Evolutionary conservation across 2,329 filamentous ascomycete genomes (phyloP), one percentile per base, ranked within the genome.

Genomic region (Sarocladium kiliense): DNA sequence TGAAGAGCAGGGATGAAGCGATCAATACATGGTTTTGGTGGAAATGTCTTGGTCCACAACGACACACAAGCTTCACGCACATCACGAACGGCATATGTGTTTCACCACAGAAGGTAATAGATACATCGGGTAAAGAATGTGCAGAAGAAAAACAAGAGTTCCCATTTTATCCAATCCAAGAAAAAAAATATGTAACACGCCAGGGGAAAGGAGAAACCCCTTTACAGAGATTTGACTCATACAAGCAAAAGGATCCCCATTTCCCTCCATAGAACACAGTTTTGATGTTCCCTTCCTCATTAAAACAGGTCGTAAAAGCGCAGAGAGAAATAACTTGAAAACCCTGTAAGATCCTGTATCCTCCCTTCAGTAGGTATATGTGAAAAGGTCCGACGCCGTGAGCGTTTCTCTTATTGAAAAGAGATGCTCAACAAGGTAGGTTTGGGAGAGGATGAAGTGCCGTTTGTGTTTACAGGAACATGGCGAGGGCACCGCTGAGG

Each of bases 381-480:
- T n/a, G n/a, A n/a, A n/a, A n/a, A n/a, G n/a, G n/a, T n/a, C n/a
- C n/a, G n/a, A n/a, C n/a, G n/a, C n/a, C n/a, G n/a, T n/a, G n/a
- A n/a, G n/a, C n/a, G n/a, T n/a, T n/a, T n/a, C n/a, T n/a, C n/a
- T n/a, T n/a, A n/a, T n/a, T n/a, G n/a, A n/a, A n/a, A n/a, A n/a
- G n/a, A n/a, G n/a, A n/a, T n/a, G n/a, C n/a, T n/a, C n/a, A n/a
- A n/a, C n/a, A n/a, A n/a, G n/a, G n/a, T n/a, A n/a, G n/a, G n/a
- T n/a, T n/a, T n/a, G n/a, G n/a, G n/a, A n/a, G n/a, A n/a, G n/a
- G n/a, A n/a, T n/a, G n/a, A n/a, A n/a, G n/a, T n/a, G n/a, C n/a
- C n/a, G n/a, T n/a, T n/a, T n/a, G n/a, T n/a, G n/a, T n/a, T n/a
- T 60, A 61, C 57, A 63, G 57, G 55, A 64, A 54, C 58, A 65